Base-by-base conservation (phyloP, 441 rosid genomes). In the Brassica hybrid region DNA sequence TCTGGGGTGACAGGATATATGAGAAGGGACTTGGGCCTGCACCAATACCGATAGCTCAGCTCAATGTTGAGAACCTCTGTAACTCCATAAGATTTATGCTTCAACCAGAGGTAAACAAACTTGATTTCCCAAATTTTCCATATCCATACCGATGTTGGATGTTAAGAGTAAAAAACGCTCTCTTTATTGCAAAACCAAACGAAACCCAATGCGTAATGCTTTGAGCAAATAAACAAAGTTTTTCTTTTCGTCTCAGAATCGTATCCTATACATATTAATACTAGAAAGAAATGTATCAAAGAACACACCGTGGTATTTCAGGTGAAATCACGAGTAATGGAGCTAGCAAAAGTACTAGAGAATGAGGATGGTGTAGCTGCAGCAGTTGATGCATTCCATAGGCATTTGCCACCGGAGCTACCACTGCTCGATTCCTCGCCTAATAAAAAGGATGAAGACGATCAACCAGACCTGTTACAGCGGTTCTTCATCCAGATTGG, bases 361-460 rank as follows among this genome's bases (percentile, higher is more conserved):
- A 96, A 89, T 9, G 99, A 96, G 84, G 98, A 94, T 62, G 99
- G 99, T 18, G 98, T 94, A 54, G 96, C 89, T 0, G 89, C 88
- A 25, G 97, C 99, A 4, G 97, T 96, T 34, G 86, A 91, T 74
- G 97, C 93, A 45, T 96, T 96, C 83, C 98, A 96, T 77, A 81
- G 88, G 73, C 97, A 96, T 83, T 86, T 96, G 36, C 99, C 99
- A 41, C 73, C 75, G 0, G 91, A 89, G 83, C 72, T 94, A 69
- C 98, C 99, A 30, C 21, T 90, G 75, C 86, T 88, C 0, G 43
- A 61, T 27, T 68, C 86, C 13, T 68, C 83, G 0, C 81, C 81
- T 3, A 89, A 83, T 13, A 50, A 74, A 48, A 75, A 58, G 19
- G 64, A 79, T 50, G 89, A 83, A 6, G 91, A 85, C 2, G 88